These are phyloP conservation scores for Aaosphaeria pasadenensis DNA, from an alignment of 2,329 filamentous ascomycete species.

Conservation along the genomic window DNA sequence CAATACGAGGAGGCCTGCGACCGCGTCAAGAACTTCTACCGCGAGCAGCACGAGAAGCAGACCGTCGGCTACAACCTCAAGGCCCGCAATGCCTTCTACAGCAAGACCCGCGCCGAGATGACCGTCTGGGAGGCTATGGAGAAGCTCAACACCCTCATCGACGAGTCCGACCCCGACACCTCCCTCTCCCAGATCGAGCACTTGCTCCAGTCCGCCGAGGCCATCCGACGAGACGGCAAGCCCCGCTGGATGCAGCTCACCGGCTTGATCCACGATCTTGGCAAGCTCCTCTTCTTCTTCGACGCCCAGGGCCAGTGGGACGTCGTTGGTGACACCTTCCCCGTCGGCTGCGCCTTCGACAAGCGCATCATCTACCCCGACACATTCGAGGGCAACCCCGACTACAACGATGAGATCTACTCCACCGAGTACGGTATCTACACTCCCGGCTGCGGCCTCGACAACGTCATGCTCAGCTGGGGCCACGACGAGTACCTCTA, in stretches of 20 bases:
- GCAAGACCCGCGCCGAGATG: conserved; percentile 69
- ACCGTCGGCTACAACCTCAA: conserved; percentile 82
- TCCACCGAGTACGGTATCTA: conserved; percentile 78
- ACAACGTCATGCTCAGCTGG: conserved; percentile 88
- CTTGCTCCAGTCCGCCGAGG: conserved; percentile 83
- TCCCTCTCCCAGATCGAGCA: conserved; percentile 86
- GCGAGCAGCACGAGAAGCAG: conserved; percentile 67
- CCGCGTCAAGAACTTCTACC: conserved; percentile 84
- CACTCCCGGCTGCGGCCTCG: conserved; percentile 71
- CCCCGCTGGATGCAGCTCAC: conserved; percentile 79
- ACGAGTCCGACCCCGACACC: conserved; percentile 89
- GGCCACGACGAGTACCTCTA: conserved; percentile 88
- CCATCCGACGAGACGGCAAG: conserved; percentile 80
- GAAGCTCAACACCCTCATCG: conserved; percentile 85
- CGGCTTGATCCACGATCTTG: conserved; percentile 75
- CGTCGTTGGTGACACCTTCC: conserved; percentile 84
- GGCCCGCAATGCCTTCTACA: conserved; percentile 69
- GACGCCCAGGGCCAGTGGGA: conserved; percentile 89
- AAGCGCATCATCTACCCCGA: conserved; percentile 76
- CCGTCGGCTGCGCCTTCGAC: conserved; percentile 73
- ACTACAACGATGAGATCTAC: conserved; percentile 69
- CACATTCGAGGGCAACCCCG: conserved; percentile 75
- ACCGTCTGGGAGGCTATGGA: conserved; percentile 89
- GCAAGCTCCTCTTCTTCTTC: conserved; percentile 78
- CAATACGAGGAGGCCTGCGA: conserved; percentile 82